Conservation (phyloP, 352 stramenopile species). For the Thraustochytrium sp. region DNA sequence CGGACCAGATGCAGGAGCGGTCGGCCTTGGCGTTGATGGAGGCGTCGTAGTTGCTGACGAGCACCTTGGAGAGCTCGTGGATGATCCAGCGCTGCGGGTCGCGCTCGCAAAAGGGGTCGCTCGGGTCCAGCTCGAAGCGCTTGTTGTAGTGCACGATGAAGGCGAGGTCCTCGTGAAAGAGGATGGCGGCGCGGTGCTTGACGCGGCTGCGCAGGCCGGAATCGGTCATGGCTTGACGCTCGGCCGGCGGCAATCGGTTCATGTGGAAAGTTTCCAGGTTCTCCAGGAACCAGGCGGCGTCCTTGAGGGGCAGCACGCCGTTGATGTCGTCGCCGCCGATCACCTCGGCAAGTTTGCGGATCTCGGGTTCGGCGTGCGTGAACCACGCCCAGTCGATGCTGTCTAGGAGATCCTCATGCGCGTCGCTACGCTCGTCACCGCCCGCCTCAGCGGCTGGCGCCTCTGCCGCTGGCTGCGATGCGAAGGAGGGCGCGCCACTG, state of each 20-base stretch:
- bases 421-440: not conserved
- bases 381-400: not conserved
- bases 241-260: not conserved
- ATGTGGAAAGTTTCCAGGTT: constrained; percentile 8
- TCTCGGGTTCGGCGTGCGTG: not conserved
- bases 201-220: not conserved
- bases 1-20: constrained; percentile 38
- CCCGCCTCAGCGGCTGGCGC: not conserved
- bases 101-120: constrained; percentile 17
- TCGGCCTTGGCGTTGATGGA: constrained; percentile 7
- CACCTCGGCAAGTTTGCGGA: not conserved
- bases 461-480: not conserved
- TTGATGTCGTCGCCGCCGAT: not conserved
- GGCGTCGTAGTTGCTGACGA: constrained; percentile 7
- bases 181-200: constrained; percentile 21
- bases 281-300: constrained; percentile 19
- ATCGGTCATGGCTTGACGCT: not conserved
- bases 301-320: constrained; percentile 4
- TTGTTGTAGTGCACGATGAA: constrained; percentile 9
- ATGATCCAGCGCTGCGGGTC: constrained; percentile 40
- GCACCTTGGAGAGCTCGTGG: constrained; percentile 28
- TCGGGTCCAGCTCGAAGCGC: not conserved
- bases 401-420: not conserved
- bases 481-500: no score
- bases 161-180: constrained; percentile 16